Conservation (phyloP, 441 rosid genomes). For the Metrosideros polymorpha region DNA sequence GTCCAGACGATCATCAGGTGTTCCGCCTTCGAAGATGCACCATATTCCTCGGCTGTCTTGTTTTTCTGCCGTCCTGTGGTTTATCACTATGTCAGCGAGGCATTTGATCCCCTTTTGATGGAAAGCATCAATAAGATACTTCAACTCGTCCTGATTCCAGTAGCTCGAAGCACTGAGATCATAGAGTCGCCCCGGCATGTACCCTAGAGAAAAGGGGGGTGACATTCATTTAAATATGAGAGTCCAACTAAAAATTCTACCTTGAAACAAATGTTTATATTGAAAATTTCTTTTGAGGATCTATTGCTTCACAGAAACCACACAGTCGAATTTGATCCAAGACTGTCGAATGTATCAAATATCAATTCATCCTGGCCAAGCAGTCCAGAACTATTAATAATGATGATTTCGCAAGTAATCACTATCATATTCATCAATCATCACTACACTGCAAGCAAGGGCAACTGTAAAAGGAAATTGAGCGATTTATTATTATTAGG, state of each 20-base stretch:
- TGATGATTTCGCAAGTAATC: neutral
- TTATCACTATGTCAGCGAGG: conserved; percentile 76
- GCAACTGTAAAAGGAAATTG: neutral
- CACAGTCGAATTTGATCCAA: neutral
- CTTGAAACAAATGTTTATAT: neutral
- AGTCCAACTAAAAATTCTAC: neutral
- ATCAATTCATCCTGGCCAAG: neutral
- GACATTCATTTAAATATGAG: neutral
- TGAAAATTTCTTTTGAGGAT: neutral
- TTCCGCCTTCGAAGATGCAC: conserved; percentile 78
- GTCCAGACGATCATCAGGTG: conserved; percentile 59
- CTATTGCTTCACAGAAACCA: neutral
- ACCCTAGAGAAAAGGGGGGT: conserved; percentile 30
- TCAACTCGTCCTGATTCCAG: conserved; percentile 47
- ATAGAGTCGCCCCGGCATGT: conserved; percentile 77
- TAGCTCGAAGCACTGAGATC: conserved; percentile 66
- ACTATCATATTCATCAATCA: neutral
- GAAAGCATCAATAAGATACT: conserved; percentile 39
- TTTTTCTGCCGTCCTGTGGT: conserved; percentile 76
- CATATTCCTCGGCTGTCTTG: conserved; percentile 58
- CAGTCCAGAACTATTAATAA: neutral
- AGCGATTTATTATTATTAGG: neutral
- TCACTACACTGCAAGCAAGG: neutral
- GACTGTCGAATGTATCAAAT: neutral
- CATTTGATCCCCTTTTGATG: conserved; percentile 51